These are phyloP conservation scores for Pythium catenulatum DNA, from an alignment of 352 stramenopile species.

Conservation along the genomic window DNA sequence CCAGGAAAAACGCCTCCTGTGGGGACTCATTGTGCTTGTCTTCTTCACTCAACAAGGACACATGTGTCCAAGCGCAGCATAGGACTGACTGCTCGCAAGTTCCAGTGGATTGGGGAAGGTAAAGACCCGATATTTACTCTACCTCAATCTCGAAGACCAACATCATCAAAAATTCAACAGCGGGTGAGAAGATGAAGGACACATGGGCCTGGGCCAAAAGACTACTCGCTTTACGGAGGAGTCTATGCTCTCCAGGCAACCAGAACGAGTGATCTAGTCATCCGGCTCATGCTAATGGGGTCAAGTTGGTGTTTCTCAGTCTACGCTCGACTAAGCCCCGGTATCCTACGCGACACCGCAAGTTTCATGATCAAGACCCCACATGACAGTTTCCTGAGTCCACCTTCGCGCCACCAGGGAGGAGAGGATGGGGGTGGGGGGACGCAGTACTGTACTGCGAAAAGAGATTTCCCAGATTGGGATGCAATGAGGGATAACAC, in stretches of 20 bases:
- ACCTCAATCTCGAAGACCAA: constrained; percentile 28
- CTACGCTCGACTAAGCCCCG: constrained; percentile 48
- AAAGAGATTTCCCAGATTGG: too few species aligned
- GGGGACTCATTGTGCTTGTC: constrained; percentile 44
- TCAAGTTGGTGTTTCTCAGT: constrained; percentile 63
- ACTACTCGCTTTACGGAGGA: constrained; percentile 59
- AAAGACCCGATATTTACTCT: constrained; percentile 17
- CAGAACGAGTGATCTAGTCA: constrained; percentile 59
- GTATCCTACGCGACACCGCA: constrained; percentile 58
- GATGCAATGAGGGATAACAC: too few species aligned
- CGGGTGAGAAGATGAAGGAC: too few species aligned
- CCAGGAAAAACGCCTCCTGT: neutral
- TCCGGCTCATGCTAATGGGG: constrained; percentile 53
- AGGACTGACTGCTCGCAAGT: too few species aligned
- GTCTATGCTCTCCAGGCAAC: constrained; percentile 54
- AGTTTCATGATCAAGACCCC: constrained; percentile 64
- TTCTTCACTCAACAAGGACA: constrained; percentile 39
- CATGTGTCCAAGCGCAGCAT: constrained; percentile 41
- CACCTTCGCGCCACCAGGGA: too few species aligned
- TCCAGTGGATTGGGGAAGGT: constrained; percentile 11
- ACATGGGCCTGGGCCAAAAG: constrained; percentile 12
- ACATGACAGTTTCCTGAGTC: too few species aligned
- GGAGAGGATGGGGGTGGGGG: too few species aligned
- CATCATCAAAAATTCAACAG: constrained; percentile 53
- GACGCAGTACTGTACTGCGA: too few species aligned